Evolutionary conservation across 495 filamentous ascomycete species (phyloP).

Genomic region (Aspergillus steynii): DNA sequence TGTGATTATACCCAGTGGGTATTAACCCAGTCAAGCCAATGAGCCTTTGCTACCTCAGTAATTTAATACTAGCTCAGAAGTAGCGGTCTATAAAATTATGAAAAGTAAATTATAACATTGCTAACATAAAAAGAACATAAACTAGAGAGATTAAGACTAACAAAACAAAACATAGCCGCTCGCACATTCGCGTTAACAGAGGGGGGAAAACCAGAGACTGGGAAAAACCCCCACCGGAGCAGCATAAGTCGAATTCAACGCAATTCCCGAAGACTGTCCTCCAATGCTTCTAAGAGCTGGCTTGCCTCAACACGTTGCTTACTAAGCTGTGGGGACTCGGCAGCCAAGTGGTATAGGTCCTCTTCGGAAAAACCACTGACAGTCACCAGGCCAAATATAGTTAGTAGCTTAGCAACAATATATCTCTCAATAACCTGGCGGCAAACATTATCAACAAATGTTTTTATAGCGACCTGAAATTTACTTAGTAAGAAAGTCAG

Average conservation of each 20-base stretch:
- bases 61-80: too few species aligned
- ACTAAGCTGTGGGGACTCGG: constrained; percentile 3
- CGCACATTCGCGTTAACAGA: constrained; percentile 6
- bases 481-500: not conserved
- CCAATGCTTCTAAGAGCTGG: constrained; percentile 9
- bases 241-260: not conserved
- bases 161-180: constrained; percentile 4
- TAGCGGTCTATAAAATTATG: too few species aligned
- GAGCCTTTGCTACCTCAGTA: too few species aligned
- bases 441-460: constrained; percentile 42
- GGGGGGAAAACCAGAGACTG: constrained; percentile 1
- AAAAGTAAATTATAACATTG: too few species aligned
- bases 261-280: constrained; percentile 15
- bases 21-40: too few species aligned
- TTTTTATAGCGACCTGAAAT: constrained; percentile 35
- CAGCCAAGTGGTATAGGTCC: constrained; percentile 9
- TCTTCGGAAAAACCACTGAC: constrained; percentile 11
- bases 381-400: constrained; percentile 5
- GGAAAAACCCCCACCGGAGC: constrained; percentile 7
- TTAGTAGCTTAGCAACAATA: constrained; percentile 18
- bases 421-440: constrained; percentile 40
- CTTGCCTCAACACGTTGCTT: constrained; percentile 9
- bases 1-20: too few species aligned
- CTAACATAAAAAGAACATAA: too few species aligned
- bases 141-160: too few species aligned